These are phyloP conservation scores for Debaryomyces hansenii DNA, from an alignment of 805 yeast genomes.

Conservation along the genomic window DNA sequence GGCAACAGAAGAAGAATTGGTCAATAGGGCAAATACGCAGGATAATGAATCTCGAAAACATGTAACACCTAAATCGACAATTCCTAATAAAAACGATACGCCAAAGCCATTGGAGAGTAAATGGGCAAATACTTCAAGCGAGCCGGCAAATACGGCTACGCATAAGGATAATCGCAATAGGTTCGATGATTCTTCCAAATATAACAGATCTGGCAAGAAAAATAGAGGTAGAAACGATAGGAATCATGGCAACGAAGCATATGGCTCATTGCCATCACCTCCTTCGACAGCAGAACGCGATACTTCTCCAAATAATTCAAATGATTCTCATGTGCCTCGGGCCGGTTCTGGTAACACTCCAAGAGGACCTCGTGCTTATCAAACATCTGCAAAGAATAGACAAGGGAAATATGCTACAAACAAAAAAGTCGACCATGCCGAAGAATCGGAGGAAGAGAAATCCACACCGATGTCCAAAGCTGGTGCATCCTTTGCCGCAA, in stretches of 20 bases:
- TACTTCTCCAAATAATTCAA: not conserved
- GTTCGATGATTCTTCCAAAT: not conserved
- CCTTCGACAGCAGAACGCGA: not conserved
- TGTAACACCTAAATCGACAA: constrained; percentile 5
- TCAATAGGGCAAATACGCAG: constrained; percentile 23
- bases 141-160: constrained; percentile 2
- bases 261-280: not conserved
- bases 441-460: constrained; percentile 9
- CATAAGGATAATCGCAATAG: not conserved
- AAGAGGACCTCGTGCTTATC: not conserved
- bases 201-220: not conserved
- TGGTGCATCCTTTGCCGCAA: constrained; percentile 31
- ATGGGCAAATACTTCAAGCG: constrained; percentile 27
- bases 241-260: not conserved
- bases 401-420: not conserved
- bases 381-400: not conserved
- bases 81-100: constrained; percentile 12
- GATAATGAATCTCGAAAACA: constrained; percentile 10
- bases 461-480: constrained; percentile 28
- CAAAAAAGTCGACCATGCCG: not conserved
- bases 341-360: not conserved
- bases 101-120: constrained; percentile 25
- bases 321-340: not conserved
- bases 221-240: not conserved
- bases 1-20: constrained; percentile 33